phyloP scores from a whole-genome alignment of 2,329 filamentous ascomycete genomes.

The Curvularia sp. region DNA sequence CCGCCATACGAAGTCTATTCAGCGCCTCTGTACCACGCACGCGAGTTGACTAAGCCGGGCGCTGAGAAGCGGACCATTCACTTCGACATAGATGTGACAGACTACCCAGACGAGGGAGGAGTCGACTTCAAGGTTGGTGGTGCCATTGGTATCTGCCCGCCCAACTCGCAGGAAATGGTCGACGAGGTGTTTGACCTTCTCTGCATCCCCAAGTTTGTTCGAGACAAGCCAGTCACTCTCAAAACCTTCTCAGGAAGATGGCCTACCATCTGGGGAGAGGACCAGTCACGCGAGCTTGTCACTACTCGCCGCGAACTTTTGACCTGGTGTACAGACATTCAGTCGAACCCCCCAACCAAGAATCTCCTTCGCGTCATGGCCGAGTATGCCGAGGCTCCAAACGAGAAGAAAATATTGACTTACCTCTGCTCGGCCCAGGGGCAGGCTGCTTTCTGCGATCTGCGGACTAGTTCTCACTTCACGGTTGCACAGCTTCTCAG shows the following conservation, averaged over 20 bases:
- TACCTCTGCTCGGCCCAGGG: constrained; percentile 90
- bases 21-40: constrained; percentile 82
- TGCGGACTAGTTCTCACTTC: constrained; percentile 85
- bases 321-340: constrained; percentile 93
- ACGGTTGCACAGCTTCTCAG: constrained; percentile 84
- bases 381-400: constrained; percentile 78
- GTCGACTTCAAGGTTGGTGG: constrained; percentile 97
- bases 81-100: constrained; percentile 94
- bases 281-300: constrained; percentile 81
- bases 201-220: constrained; percentile 78
- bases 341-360: constrained; percentile 92
- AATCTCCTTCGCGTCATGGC: constrained; percentile 82
- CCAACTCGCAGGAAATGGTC: constrained; percentile 78
- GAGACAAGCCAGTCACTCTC: constrained; percentile 82
- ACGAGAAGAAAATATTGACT: constrained; percentile 86
- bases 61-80: constrained; percentile 98
- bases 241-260: constrained; percentile 83
- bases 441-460: constrained; percentile 88
- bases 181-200: constrained; percentile 85
- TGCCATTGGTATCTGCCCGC: constrained; percentile 90
- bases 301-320: constrained; percentile 92
- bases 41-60: constrained; percentile 84
- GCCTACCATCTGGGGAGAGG: constrained; percentile 98
- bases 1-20: constrained; percentile 91
- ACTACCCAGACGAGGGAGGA: constrained; percentile 84